Evolutionary conservation across 2,329 filamentous ascomycete genomes (phyloP).

Genomic region (Cladosporium velox): DNA sequence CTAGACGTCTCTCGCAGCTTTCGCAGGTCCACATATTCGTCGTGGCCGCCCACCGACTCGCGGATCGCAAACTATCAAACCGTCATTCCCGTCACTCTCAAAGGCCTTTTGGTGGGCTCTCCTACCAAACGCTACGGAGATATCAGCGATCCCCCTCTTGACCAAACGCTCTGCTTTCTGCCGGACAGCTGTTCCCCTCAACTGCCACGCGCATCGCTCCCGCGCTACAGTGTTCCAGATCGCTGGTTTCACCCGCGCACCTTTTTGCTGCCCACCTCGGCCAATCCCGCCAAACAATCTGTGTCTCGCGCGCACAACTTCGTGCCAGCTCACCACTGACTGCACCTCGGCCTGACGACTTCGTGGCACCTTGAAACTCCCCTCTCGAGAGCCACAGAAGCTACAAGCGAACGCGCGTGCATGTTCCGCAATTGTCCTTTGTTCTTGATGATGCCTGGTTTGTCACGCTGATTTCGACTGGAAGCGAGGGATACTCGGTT

Average conservation of each 20-base stretch:
- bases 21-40: conserved; percentile 4
- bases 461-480: conserved; percentile 20
- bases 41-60: conserved; percentile 20
- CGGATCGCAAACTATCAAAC: conserved; percentile 4
- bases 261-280: conserved; percentile 15
- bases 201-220: conserved; percentile 18
- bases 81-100: conserved; percentile 16
- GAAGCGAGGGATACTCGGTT: conserved; percentile 19
- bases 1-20: conserved; percentile 10
- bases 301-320: conserved; percentile 18
- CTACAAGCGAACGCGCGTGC: conserved; percentile 29
- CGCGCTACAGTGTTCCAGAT: conserved; percentile 17
- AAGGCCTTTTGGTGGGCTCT: background rate
- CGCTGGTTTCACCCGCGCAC: conserved; percentile 16
- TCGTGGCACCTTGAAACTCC: conserved; percentile 29
- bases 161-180: background rate
- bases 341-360: conserved; percentile 25
- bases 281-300: conserved; percentile 20
- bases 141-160: conserved; percentile 6
- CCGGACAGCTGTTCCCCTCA: conserved; percentile 10
- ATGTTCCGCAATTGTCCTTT: conserved; percentile 26
- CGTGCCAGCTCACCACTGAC: conserved; percentile 21
- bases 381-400: conserved; percentile 26
- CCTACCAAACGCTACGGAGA: background rate
- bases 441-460: conserved; percentile 20